Evolutionary conservation across 306 rosid species (phyloP).

Genomic region (Pterocarpus santalinus): DNA sequence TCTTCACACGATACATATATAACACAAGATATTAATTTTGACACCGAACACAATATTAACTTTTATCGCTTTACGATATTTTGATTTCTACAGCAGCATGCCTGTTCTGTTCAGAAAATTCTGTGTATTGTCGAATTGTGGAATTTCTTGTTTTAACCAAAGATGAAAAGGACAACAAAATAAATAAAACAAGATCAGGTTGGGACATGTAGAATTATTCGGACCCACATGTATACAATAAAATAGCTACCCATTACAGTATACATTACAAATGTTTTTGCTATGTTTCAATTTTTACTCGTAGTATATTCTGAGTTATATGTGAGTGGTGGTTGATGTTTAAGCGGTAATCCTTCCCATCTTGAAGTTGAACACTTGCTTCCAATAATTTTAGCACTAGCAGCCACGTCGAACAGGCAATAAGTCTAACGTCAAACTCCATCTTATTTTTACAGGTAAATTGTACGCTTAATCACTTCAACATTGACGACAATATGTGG

Average conservation of each 20-base stretch:
- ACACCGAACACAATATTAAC: no score
- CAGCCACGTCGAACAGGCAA: conserved; percentile 35
- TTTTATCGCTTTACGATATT: no score
- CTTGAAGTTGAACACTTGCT: background rate
- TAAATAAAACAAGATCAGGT: background rate
- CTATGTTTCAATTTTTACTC: background rate
- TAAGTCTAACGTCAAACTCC: conserved; percentile 37
- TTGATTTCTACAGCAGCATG: background rate
- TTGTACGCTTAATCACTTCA: background rate
- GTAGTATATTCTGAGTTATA: no score
- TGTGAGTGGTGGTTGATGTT: background rate
- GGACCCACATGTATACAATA: background rate
- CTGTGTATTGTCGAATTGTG: background rate
- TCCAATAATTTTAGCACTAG: background rate
- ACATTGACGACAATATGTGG: conserved; percentile 43
- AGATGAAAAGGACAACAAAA: background rate
- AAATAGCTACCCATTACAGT: no score
- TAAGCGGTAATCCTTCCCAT: background rate
- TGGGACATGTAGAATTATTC: background rate
- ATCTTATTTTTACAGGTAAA: background rate
- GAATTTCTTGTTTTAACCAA: background rate
- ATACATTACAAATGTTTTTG: background rate
- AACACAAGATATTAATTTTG: no score
- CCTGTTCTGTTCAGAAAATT: background rate
- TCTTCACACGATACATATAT: no score